Evolutionary conservation across 345 rosid genomes (phyloP).

Genomic region (Citrus medica): DNA sequence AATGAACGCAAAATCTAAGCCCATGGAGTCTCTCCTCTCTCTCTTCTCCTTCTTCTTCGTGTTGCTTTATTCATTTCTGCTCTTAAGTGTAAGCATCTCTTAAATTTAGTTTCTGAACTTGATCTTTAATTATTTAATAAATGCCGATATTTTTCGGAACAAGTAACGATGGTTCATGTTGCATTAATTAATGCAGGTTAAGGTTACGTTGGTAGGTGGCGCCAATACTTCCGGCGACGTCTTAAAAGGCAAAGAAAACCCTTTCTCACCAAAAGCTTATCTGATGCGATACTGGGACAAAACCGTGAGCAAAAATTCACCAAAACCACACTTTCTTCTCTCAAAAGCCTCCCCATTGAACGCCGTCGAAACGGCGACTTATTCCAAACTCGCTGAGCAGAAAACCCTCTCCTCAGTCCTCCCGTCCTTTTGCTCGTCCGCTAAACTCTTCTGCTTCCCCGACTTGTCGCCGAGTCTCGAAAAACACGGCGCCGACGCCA

Average conservation of each 20-base stretch:
- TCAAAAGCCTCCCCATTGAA: conserved; percentile 78
- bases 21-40: neutral
- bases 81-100: conserved; percentile 19
- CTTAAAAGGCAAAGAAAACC: conserved; percentile 36
- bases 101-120: neutral
- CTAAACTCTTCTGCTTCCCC: conserved; percentile 79
- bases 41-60: neutral
- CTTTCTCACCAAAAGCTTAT: conserved; percentile 70
- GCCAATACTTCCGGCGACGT: conserved; percentile 22
- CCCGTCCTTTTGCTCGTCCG: conserved; percentile 72
- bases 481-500: conserved; percentile 42
- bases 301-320: conserved; percentile 40
- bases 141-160: too few species aligned
- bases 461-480: conserved; percentile 40
- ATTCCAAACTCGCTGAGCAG: conserved; percentile 60
- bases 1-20: neutral
- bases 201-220: conserved; percentile 34
- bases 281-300: conserved; percentile 88
- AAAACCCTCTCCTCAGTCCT: conserved; percentile 55
- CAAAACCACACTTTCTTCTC: conserved; percentile 54
- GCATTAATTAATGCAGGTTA: conserved; percentile 35
- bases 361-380: conserved; percentile 60
- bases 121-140: too few species aligned
- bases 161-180: neutral
- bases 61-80: neutral